These are phyloP conservation scores for Pleurotus ostreatus DNA, from an alignment of 768 basidiomycete species.

Conservation along the genomic window DNA sequence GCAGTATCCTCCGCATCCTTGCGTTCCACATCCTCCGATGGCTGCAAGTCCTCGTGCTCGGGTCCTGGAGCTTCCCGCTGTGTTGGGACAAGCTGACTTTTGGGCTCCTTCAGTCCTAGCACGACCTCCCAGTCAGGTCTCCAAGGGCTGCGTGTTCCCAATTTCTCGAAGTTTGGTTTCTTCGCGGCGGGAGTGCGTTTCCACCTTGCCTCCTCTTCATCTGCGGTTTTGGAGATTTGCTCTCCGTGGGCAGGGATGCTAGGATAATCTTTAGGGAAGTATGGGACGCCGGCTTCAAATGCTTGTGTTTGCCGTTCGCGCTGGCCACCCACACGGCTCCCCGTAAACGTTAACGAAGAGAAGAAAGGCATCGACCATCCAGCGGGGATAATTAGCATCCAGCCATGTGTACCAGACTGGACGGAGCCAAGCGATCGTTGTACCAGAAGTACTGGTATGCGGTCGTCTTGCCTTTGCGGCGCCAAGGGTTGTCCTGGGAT, in stretches of 20 bases:
- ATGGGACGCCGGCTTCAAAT: slow-evolving; percentile 72
- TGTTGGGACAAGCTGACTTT: slow-evolving; percentile 42
- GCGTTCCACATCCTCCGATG: slow-evolving; percentile 5
- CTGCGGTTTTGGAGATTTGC: slow-evolving; percentile 44
- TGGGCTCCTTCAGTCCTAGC: slow-evolving; percentile 42
- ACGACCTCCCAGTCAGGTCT: slow-evolving; percentile 68
- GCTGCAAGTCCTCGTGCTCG: slow-evolving; percentile 13
- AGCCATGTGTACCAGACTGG: slow-evolving; percentile 62
- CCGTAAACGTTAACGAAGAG: slow-evolving; percentile 75
- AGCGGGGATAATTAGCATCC: slow-evolving; percentile 80
- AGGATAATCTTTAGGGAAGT: slow-evolving; percentile 84
- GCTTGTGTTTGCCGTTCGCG: slow-evolving; percentile 77
- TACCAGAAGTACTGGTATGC: slow-evolving; percentile 79
- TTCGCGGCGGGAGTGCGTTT: slow-evolving; percentile 85
- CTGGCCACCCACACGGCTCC: slow-evolving; percentile 82
- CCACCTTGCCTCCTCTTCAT: slow-evolving; percentile 61
- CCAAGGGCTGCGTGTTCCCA: slow-evolving; percentile 73
- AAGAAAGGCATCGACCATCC: slow-evolving; percentile 94
- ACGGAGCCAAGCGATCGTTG: slow-evolving; percentile 63
- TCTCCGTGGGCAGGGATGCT: slow-evolving; percentile 47
- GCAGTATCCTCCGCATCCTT: slow-evolving; percentile 13
- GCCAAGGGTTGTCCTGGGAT: slow-evolving; percentile 74
- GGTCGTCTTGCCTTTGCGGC: slow-evolving; percentile 71
- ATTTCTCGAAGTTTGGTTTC: slow-evolving; percentile 61
- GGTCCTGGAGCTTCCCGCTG: slow-evolving; percentile 45